Conservation (phyloP, 495 filamentous ascomycete species). For the Penicillium simplicissimum region DNA sequence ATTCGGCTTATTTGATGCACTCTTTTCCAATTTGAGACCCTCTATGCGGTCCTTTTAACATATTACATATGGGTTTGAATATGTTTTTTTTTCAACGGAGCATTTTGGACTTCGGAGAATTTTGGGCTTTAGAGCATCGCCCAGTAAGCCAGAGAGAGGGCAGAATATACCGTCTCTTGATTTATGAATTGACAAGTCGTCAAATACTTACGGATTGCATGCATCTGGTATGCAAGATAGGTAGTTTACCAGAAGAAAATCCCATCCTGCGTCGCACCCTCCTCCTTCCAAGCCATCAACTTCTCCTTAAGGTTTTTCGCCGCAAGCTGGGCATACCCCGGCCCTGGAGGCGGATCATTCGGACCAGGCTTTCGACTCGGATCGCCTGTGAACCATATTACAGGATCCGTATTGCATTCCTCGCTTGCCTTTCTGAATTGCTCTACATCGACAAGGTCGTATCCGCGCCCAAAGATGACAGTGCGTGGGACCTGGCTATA, state of each 20-base stretch:
- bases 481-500: slow-evolving; percentile 31
- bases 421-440: slow-evolving; percentile 7
- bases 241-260: slow-evolving; percentile 11
- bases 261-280: slow-evolving; percentile 17
- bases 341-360: slow-evolving; percentile 12
- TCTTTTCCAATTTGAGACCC: too few relatives aligned
- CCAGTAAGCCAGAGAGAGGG: too few relatives aligned
- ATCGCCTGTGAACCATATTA: slow-evolving; percentile 23
- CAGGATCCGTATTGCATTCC: slow-evolving; percentile 8
- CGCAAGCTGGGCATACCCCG: slow-evolving; percentile 17
- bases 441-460: slow-evolving; percentile 21
- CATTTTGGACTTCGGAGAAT: too few relatives aligned
- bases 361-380: slow-evolving; percentile 9
- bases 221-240: background rate
- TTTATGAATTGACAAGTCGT: background rate
- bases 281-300: slow-evolving; percentile 17
- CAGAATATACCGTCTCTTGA: too few relatives aligned
- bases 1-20: too few relatives aligned
- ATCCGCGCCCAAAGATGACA: slow-evolving; percentile 37
- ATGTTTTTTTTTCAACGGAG: too few relatives aligned
- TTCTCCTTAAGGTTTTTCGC: slow-evolving; percentile 7
- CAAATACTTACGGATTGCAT: background rate
- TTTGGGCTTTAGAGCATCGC: too few relatives aligned
- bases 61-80: too few relatives aligned
- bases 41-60: too few relatives aligned